Evolutionary conservation across 139 green algal species (phyloP).

Genomic region (Chlorella sp.): DNA sequence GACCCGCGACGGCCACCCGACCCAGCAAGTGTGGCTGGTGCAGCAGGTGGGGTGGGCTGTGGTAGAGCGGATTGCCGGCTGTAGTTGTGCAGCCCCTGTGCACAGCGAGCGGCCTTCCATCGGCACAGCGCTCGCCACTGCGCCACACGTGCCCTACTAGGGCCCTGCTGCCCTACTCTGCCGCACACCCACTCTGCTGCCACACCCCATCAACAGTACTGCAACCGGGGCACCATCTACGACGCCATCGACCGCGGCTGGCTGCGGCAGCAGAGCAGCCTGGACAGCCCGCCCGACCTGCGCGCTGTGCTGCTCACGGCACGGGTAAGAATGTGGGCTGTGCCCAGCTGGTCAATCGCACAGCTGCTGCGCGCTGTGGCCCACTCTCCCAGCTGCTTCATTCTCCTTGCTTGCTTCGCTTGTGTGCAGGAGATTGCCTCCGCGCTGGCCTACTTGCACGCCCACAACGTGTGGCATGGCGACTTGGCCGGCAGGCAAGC

Average conservation of each 20-base stretch:
- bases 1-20: too few species aligned
- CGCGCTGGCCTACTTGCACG: background rate
- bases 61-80: too few species aligned
- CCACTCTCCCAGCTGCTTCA: too few species aligned
- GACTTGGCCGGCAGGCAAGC: background rate
- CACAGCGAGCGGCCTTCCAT: background rate
- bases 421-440: background rate
- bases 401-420: too few species aligned
- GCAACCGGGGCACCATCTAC: background rate
- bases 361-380: too few species aligned
- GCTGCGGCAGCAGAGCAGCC: background rate
- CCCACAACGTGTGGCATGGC: background rate
- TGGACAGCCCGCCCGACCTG: background rate
- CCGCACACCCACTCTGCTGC: background rate
- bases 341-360: background rate
- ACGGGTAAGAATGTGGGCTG: background rate
- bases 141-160: background rate
- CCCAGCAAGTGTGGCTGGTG: background rate
- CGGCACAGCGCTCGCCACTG: background rate
- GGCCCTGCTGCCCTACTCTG: background rate
- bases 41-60: background rate
- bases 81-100: background rate
- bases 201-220: background rate
- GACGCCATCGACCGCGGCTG: conserved; percentile 5
- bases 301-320: background rate